Percentiles rank a stretch among this genome's conserved stretches.
Evolutionary conservation across 805 yeast species (phyloP).

Genomic region (Saccharomycopsis schoenii): DNA sequence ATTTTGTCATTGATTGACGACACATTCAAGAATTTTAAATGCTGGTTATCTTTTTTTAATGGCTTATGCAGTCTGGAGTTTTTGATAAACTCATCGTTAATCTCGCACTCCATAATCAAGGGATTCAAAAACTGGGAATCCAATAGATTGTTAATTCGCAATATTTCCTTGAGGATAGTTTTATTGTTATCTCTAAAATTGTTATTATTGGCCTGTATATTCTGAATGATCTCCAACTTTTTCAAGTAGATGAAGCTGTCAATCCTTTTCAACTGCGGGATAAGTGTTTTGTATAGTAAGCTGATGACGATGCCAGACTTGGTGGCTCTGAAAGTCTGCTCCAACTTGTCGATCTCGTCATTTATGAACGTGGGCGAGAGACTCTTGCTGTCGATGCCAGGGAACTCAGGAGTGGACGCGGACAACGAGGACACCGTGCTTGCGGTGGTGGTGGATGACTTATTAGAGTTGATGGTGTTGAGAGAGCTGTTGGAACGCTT

Average conservation of each 20-base stretch:
- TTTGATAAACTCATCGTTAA: conserved; percentile 4
- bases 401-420: background rate
- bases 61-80: background rate
- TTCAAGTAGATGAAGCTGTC: conserved; percentile 13
- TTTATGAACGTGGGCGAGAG: background rate
- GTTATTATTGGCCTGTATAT: conserved; percentile 11
- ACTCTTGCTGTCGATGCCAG: background rate
- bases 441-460: background rate
- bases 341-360: background rate
- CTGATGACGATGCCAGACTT: conserved; percentile 1
- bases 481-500: background rate
- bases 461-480: background rate
- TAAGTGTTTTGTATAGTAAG: conserved; percentile 5
- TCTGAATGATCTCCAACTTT: conserved; percentile 10
- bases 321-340: background rate
- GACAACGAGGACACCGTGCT: background rate
- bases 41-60: background rate
- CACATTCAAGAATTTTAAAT: conserved; percentile 7
- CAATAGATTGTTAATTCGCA: conserved; percentile 1
- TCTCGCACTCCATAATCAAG: background rate
- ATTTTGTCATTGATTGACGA: conserved; percentile 8
- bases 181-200: conserved; percentile 11
- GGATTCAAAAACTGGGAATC: conserved; percentile 5
- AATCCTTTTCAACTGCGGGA: conserved; percentile 1
- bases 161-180: conserved; percentile 8